Evolutionary conservation across 1,284 basidiomycete species (phyloP).

Genomic region (Irpex sp.): DNA sequence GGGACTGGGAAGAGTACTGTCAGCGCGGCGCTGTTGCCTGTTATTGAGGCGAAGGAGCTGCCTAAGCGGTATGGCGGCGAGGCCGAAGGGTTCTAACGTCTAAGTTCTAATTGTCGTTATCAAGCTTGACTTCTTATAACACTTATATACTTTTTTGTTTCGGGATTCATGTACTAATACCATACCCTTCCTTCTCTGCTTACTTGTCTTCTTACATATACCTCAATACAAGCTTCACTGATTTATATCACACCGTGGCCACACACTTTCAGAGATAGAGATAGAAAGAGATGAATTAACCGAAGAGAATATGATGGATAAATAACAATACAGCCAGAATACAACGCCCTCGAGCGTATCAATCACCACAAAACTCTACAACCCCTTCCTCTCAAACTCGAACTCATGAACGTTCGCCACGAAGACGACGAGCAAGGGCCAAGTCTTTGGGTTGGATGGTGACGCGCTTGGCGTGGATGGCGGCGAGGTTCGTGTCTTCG

Average conservation of each 20-base stretch:
- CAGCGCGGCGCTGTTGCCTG: constrained; percentile 49
- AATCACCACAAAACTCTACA: constrained; percentile 9
- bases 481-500: constrained; percentile 80
- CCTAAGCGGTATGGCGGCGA: constrained; percentile 68
- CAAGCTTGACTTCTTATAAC: background rate
- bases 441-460: constrained; percentile 79
- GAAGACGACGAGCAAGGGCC: constrained; percentile 74
- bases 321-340: constrained; percentile 9
- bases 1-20: constrained; percentile 57
- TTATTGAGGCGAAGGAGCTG: constrained; percentile 53
- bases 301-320: constrained; percentile 5
- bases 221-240: too few species aligned
- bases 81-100: constrained; percentile 21
- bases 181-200: background rate
- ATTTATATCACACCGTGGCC: too few species aligned
- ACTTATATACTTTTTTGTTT: too few species aligned
- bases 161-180: background rate
- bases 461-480: constrained; percentile 88
- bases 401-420: constrained; percentile 73
- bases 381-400: too few species aligned
- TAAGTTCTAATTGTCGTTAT: background rate
- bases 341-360: constrained; percentile 8
- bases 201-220: background rate
- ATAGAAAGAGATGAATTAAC: background rate
- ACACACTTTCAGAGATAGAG: too few species aligned